A percentile compares a stretch with the other conserved stretches of the same genome.
phyloP scores from a whole-genome alignment of 805 yeast species.

The Lipomyces sp. region DNA sequence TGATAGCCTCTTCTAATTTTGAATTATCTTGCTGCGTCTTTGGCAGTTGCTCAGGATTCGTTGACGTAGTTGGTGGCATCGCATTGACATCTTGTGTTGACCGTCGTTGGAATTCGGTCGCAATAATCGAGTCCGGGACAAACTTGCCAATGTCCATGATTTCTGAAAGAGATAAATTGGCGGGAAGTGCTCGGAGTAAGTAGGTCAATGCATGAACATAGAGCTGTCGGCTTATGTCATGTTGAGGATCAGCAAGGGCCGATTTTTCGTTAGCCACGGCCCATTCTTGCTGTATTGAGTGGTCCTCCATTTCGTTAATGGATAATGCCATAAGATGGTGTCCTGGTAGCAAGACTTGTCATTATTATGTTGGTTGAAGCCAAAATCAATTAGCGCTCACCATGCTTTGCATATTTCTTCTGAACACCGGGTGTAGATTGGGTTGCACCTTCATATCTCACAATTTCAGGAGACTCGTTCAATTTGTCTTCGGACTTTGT shows the following conservation, averaged over 20 bases:
- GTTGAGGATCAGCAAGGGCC: neutral
- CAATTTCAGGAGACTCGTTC: neutral
- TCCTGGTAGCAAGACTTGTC: neutral
- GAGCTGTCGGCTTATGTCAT: constrained; percentile 24
- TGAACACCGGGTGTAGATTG: neutral
- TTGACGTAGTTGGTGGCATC: too few relatives aligned
- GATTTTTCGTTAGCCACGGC: neutral
- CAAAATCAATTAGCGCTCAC: neutral
- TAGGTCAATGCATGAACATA: constrained; percentile 24
- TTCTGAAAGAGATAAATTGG: constrained; percentile 16
- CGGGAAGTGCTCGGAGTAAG: constrained; percentile 29
- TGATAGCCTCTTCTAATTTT: constrained; percentile 19
- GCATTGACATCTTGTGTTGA: neutral
- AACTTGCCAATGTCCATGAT: constrained; percentile 14
- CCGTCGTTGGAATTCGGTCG: constrained; percentile 4
- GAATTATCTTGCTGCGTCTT: neutral
- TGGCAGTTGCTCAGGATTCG: neutral
- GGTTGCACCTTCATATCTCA: neutral
- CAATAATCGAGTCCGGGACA: constrained; percentile 16
- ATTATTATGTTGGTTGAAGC: too few relatives aligned
- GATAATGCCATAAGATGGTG: constrained; percentile 10
- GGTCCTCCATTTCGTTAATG: neutral
- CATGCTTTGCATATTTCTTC: constrained; percentile 1
- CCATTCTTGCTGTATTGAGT: constrained; percentile 3
- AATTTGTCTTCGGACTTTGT: neutral